Evolutionary conservation across 2,329 filamentous ascomycete genomes (phyloP).

Genomic region (Colletotrichum cuscutae): DNA sequence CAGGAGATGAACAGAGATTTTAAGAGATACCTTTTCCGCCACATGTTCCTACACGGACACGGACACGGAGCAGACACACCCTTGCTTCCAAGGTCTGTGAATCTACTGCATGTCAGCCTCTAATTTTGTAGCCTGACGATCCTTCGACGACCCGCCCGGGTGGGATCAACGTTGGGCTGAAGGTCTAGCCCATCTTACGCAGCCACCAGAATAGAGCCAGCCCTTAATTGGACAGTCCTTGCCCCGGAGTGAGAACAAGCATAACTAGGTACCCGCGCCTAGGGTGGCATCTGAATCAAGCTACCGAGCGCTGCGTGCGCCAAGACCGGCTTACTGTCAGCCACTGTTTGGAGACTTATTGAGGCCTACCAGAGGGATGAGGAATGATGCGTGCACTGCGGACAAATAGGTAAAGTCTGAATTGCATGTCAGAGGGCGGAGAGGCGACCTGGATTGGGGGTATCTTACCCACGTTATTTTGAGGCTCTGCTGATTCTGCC

Average conservation of each 20-base stretch:
- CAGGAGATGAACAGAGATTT: background rate
- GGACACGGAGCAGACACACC: background rate
- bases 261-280: background rate
- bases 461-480: no score
- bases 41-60: constrained; percentile 2
- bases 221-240: background rate
- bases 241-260: background rate
- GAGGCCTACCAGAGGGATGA: background rate
- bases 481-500: no score
- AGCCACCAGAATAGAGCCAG: no score
- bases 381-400: background rate
- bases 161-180: constrained; percentile 6
- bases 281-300: background rate
- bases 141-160: background rate
- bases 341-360: background rate
- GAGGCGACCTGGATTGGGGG: no score
- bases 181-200: background rate
- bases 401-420: no score
- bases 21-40: background rate
- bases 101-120: background rate
- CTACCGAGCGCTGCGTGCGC: background rate
- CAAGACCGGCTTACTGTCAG: background rate
- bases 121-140: constrained; percentile 13
- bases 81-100: background rate
- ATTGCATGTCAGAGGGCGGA: no score